These are phyloP conservation scores for Rhizopus sp. DNA, from an alignment of 371 early-diverging fungal genomes.

Conservation along the genomic window DNA sequence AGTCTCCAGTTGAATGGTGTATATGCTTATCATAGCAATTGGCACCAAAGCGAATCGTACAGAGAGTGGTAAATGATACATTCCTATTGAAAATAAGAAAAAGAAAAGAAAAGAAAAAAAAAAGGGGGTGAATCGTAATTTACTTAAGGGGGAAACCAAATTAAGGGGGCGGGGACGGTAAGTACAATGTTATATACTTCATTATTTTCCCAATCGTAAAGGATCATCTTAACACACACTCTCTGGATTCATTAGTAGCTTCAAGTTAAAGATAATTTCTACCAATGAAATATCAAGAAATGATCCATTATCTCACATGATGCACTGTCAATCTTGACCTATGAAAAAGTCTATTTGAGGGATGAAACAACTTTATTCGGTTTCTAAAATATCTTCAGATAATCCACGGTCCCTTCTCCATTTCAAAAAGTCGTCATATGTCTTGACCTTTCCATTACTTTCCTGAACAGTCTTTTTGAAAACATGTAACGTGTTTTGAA, in stretches of 20 bases:
- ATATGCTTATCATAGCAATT: constrained; percentile 9
- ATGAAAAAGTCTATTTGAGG: too few relatives aligned
- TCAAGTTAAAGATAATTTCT: too few relatives aligned
- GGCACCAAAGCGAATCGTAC: constrained; percentile 14
- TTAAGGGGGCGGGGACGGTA: not conserved
- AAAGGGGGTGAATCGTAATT: not conserved
- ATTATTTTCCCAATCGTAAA: too few relatives aligned
- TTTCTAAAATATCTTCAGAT: constrained; percentile 26
- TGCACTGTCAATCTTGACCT: too few relatives aligned
- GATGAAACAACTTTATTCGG: constrained; percentile 3
- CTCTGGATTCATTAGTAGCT: too few relatives aligned
- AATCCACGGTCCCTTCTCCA: constrained; percentile 34
- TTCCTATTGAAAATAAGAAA: not conserved
- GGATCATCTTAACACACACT: too few relatives aligned
- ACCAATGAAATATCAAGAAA: too few relatives aligned
- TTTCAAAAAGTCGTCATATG: constrained; percentile 42
- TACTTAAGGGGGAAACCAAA: not conserved
- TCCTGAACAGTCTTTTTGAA: constrained; percentile 31
- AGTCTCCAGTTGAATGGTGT: constrained; percentile 14
- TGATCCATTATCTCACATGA: too few relatives aligned
- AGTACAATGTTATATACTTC: too few relatives aligned
- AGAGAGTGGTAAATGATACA: constrained; percentile 8
- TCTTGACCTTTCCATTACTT: constrained; percentile 28
- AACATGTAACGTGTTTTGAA: constrained; percentile 27
- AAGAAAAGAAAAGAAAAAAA: constrained; percentile 6